Evolutionary conservation across 139 green algal species (phyloP), one percentile per base, ranked within the genome.

Genomic region (Chlorokybus atmophyticus): DNA sequence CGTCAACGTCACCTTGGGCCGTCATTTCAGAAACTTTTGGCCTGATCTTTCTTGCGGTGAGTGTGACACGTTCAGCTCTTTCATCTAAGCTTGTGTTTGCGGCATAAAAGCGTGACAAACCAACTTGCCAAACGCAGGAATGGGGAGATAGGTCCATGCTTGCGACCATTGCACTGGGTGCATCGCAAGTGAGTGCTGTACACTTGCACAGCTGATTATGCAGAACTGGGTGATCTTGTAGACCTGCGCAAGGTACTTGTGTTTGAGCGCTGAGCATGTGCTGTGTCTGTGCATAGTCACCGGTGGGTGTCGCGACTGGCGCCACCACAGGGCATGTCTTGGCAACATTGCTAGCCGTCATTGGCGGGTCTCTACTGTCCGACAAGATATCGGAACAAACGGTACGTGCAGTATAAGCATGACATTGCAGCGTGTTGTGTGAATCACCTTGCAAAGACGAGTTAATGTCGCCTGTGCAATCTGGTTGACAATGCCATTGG

Each of bases 121-220:
- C n/a, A 25, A 30, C 49, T 94, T n/a, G n/a, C n/a, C n/a, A n/a
- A n/a, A n/a, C n/a, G 26, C 87, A 90, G 2, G 90, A 79, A 58
- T 79, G 70, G 70, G 70, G 73, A 1, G 73, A 80, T 50, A 47
- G 70, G 10, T 94, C 85, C 35, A 98, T 98, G 90, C 75, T 98
- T 28, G 88, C 90, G 3, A 96, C 90, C 24, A 91, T 98, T 40
- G 90, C 88, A 0, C 67, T 98, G 29, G 89, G 80, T 14, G 88
- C 85, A 2, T 79, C 84, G 26, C 85, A 95, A 67, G 57, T 64
- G 4, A 61, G 24, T 27, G n/a, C n/a, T n/a, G n/a, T n/a, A n/a
- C n/a, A n/a, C n/a, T n/a, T n/a, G n/a, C n/a, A n/a, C n/a, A n/a
- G n/a, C n/a, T n/a, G n/a, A n/a, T n/a, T n/a, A n/a, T n/a, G n/a